phyloP scores from a whole-genome alignment of 2,329 filamentous ascomycete species.

The Pestalotiopsis sp. region DNA sequence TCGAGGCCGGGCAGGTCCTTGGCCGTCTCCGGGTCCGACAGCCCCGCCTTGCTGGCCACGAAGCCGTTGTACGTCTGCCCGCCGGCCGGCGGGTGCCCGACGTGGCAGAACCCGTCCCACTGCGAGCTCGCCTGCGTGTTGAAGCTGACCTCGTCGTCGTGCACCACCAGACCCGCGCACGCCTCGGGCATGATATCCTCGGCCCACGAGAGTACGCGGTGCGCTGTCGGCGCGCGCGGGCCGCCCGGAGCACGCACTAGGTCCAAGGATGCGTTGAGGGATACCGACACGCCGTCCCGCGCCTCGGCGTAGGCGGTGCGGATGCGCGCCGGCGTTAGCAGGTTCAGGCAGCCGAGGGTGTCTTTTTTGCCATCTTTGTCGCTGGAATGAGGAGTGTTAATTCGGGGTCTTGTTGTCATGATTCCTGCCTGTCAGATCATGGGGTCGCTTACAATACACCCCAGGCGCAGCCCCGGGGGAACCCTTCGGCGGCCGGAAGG shows the following conservation, averaged over 20 bases:
- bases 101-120: conserved; percentile 18
- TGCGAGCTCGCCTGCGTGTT: conserved; percentile 18
- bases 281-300: conserved; percentile 14
- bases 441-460: conserved; percentile 15
- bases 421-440: background rate
- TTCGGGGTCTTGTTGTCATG: no score
- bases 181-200: conserved; percentile 11
- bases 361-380: conserved; percentile 16
- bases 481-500: conserved; percentile 9
- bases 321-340: conserved; percentile 12
- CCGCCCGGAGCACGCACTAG: conserved; percentile 10
- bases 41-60: conserved; percentile 8
- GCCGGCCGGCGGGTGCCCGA: conserved; percentile 11
- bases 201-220: conserved; percentile 14
- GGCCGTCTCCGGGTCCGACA: conserved; percentile 8
- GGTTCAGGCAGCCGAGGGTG: conserved; percentile 16
- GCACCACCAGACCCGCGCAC: background rate
- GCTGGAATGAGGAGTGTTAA: background rate
- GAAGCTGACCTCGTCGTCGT: conserved; percentile 18
- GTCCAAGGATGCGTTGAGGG: conserved; percentile 16
- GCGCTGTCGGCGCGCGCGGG: conserved; percentile 7
- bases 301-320: conserved; percentile 15
- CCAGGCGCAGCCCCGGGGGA: conserved; percentile 16
- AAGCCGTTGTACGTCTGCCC: conserved; percentile 11
- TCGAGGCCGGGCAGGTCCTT: conserved; percentile 10